Conservation (phyloP, 2,329 filamentous ascomycete species). For the Fusarium sambucinum region DNA sequence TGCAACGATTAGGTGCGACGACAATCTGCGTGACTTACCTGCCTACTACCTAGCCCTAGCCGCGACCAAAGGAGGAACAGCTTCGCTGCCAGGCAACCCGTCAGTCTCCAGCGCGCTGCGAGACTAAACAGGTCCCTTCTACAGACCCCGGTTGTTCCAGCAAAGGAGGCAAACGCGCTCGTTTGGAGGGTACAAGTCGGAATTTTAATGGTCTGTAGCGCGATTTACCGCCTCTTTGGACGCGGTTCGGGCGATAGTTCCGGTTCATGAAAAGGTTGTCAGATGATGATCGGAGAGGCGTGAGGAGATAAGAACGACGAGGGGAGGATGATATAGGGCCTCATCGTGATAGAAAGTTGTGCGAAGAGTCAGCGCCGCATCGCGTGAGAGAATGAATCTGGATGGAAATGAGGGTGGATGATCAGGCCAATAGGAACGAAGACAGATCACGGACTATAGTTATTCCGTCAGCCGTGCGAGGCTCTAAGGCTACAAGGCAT, state of each 20-base stretch:
- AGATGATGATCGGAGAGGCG: too few species aligned
- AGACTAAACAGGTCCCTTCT: conserved; percentile 22
- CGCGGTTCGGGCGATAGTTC: neutral
- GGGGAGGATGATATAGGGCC: neutral
- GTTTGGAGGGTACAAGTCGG: conserved; percentile 30
- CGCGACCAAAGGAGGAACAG: conserved; percentile 22
- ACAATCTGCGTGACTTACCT: neutral
- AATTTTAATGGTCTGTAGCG: conserved; percentile 28
- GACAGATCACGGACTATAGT: neutral
- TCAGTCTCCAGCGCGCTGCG: conserved; percentile 33
- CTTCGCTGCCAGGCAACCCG: conserved; percentile 33
- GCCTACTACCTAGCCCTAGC: neutral
- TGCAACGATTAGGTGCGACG: conserved; percentile 12
- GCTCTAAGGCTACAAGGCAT: neutral
- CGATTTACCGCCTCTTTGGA: conserved; percentile 28
- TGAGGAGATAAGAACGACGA: neutral
- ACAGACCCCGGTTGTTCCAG: conserved; percentile 34
- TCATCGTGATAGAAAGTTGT: neutral
- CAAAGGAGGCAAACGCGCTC: conserved; percentile 22
- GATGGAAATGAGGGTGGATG: neutral
- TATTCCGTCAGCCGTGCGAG: neutral
- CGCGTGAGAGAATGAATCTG: neutral
- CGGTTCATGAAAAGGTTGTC: neutral
- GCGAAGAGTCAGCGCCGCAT: neutral
- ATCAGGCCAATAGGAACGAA: neutral